A percentile compares a stretch with the other conserved stretches of the same genome.
Conservation (phyloP, 2,329 filamentous ascomycete species). For the Arthrinium phaeospermum region DNA sequence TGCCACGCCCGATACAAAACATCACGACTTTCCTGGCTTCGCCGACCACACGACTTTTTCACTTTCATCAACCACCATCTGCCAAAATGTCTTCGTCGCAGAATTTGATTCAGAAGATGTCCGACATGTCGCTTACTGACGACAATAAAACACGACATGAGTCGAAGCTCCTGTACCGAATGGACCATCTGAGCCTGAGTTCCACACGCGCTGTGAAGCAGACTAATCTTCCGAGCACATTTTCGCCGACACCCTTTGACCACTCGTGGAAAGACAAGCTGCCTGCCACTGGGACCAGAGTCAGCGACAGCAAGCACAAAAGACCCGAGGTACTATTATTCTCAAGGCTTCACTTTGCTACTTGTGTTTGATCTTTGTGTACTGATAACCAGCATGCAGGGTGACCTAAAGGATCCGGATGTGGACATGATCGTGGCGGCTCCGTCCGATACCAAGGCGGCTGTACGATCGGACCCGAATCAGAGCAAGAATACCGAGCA, state of each 20-base stretch:
- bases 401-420: background rate
- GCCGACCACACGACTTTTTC: background rate
- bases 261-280: background rate
- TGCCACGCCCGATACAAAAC: background rate
- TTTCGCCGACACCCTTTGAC: background rate
- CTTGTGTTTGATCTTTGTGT: background rate
- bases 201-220: background rate
- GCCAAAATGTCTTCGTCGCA: background rate
- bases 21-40: background rate
- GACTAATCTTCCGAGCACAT: background rate
- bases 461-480: background rate
- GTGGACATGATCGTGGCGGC: background rate
- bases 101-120: background rate
- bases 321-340: background rate
- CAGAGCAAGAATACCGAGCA: background rate
- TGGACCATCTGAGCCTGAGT: background rate
- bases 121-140: background rate
- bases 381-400: background rate
- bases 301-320: background rate
- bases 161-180: background rate
- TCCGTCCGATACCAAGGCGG: background rate
- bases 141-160: background rate
- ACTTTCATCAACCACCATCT: background rate
- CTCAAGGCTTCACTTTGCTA: background rate
- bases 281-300: background rate